phyloP scores from a whole-genome alignment of 2,329 filamentous ascomycete genomes.

The Myriosclerotinia scirpicola region DNA sequence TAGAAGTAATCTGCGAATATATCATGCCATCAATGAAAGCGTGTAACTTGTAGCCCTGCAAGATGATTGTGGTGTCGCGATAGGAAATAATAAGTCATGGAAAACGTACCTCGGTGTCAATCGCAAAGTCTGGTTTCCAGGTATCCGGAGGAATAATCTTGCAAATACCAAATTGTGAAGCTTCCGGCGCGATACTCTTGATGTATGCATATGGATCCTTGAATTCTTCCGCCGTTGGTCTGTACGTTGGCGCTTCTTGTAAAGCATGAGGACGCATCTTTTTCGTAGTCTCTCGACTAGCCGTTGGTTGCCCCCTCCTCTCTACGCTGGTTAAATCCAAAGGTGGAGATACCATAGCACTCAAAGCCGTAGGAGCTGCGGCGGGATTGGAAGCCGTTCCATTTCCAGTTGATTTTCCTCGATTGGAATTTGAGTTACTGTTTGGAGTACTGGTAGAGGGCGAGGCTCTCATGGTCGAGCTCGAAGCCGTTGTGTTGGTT shows the following conservation, averaged over 20 bases:
- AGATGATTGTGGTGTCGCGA: background rate
- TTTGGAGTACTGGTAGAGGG: constrained; percentile 35
- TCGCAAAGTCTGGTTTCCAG: constrained; percentile 94
- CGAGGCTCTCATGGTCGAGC: constrained; percentile 34
- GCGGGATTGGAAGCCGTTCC: constrained; percentile 40
- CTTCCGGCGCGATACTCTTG: constrained; percentile 84
- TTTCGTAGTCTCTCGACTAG: constrained; percentile 73
- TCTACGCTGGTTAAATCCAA: constrained; percentile 89
- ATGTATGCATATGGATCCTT: constrained; percentile 93
- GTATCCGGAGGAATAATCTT: constrained; percentile 91
- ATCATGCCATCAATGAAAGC: background rate
- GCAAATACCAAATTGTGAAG: constrained; percentile 84
- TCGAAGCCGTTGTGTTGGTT: constrained; percentile 34
- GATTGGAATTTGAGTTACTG: constrained; percentile 32
- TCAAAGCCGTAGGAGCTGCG: constrained; percentile 38
- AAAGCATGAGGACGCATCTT: constrained; percentile 80
- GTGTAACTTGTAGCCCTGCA: background rate
- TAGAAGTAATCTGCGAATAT: constrained; percentile 28
- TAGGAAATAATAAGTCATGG: constrained; percentile 1
- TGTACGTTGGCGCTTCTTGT: constrained; percentile 85
- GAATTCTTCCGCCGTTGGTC: constrained; percentile 90
- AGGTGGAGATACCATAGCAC: constrained; percentile 47
- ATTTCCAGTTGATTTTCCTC: constrained; percentile 36
- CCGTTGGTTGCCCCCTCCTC: constrained; percentile 78
- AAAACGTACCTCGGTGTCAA: constrained; percentile 82